phyloP scores from a whole-genome alignment of 345 rosid genomes.

The Garcia nutans region DNA sequence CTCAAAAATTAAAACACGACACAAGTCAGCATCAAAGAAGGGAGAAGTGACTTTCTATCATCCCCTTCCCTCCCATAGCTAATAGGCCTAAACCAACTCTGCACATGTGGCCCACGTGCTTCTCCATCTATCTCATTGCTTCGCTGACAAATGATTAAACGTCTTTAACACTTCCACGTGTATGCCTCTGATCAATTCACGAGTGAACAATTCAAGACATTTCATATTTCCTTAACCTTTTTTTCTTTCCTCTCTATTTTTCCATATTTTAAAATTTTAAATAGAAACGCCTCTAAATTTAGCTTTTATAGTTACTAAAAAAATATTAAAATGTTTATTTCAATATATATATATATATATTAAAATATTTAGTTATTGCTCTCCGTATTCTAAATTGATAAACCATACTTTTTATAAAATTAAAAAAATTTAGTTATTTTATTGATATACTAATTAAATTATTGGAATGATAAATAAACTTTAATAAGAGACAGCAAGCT shows the following conservation, averaged over 20 bases:
- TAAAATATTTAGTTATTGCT: no score
- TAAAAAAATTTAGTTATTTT: no score
- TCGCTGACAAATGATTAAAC: neutral
- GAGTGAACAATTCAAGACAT: neutral
- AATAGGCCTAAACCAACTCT: neutral
- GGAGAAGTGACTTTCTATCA: neutral
- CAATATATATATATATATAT: no score
- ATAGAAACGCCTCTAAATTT: no score
- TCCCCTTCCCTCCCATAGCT: neutral
- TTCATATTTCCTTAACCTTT: neutral
- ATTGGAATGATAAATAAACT: no score
- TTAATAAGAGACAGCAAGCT: no score
- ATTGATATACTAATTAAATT: no score
- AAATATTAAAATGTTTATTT: no score
- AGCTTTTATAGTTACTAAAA: no score
- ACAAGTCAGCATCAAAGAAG: neutral
- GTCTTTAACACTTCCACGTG: neutral
- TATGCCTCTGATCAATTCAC: neutral
- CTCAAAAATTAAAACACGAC: neutral
- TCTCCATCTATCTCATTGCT: neutral
- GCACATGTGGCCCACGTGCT: constrained; percentile 22
- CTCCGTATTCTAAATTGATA: no score
- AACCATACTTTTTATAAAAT: no score
- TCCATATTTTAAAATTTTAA: neutral
- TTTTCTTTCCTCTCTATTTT: neutral